Percentiles rank a stretch among this genome's conserved stretches.
Evolutionary conservation across 306 rosid species (phyloP).

Genomic region (Pueraria montana): DNA sequence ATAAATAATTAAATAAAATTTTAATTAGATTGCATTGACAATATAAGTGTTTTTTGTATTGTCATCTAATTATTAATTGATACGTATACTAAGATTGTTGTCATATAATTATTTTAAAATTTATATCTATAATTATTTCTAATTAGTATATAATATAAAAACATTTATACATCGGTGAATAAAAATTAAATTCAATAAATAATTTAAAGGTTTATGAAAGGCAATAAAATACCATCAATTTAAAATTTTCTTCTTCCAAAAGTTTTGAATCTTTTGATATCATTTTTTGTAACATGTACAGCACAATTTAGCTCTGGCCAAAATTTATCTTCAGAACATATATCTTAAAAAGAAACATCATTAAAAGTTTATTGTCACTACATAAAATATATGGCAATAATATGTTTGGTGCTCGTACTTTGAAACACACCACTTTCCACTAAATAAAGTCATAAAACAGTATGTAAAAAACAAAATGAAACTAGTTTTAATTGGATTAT

Average conservation of each 20-base stretch:
- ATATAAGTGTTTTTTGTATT: not conserved
- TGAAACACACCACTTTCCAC: not conserved
- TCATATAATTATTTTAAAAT: not conserved
- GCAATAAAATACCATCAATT: not conserved
- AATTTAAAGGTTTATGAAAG: not conserved
- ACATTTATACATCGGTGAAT: not conserved
- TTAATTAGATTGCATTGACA: not conserved
- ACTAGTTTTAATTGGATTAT: not conserved
- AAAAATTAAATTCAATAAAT: not conserved
- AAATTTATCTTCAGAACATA: not conserved
- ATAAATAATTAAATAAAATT: not conserved
- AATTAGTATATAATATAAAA: not conserved
- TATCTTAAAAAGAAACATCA: not conserved
- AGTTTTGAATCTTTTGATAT: not conserved
- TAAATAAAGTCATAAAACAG: conserved; percentile 2
- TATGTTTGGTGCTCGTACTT: not conserved
- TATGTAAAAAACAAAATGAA: not conserved
- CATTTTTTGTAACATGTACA: not conserved
- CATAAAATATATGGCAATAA: not conserved
- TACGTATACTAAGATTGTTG: not conserved
- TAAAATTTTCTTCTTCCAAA: not conserved
- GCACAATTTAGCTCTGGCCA: not conserved
- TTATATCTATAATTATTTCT: not conserved
- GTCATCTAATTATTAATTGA: not conserved
- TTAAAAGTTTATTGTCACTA: not conserved